phyloP scores from a whole-genome alignment of 768 basidiomycete genomes.

The Coprinellus micaceus region DNA sequence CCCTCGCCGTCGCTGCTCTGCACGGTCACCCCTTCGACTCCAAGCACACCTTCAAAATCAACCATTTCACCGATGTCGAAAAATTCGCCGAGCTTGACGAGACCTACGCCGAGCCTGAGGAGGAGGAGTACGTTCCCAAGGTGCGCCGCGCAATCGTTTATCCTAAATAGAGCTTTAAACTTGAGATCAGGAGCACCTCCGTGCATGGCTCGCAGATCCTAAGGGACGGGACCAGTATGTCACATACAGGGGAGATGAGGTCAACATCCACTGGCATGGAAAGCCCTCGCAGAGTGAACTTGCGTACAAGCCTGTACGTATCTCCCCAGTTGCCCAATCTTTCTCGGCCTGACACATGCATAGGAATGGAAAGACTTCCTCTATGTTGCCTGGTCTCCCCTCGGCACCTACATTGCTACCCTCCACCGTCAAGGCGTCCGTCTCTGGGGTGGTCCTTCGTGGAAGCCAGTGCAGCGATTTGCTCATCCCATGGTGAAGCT shows the following conservation, averaged over 20 bases:
- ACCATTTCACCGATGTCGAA: slow-evolving; percentile 89
- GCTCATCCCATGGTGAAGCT: slow-evolving; percentile 94
- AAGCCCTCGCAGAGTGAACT: slow-evolving; percentile 83
- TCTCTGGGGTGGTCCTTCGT: slow-evolving; percentile 91
- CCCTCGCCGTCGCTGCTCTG: slow-evolving; percentile 60
- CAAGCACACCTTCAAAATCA: slow-evolving; percentile 79
- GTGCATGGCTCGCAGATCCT: slow-evolving; percentile 90
- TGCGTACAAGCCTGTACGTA: slow-evolving; percentile 71
- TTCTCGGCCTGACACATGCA: slow-evolving; percentile 11
- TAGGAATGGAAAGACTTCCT: slow-evolving; percentile 94
- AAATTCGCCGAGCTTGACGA: slow-evolving; percentile 74
- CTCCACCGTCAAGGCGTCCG: slow-evolving; percentile 94
- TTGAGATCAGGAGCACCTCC: slow-evolving; percentile 77
- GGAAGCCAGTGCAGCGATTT: slow-evolving; percentile 85
- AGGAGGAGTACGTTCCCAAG: slow-evolving; percentile 70
- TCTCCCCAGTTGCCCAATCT: slow-evolving; percentile 7
- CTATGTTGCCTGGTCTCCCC: slow-evolving; percentile 95
- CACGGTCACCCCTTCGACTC: slow-evolving; percentile 83
- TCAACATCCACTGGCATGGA: slow-evolving; percentile 89
- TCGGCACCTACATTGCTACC: slow-evolving; percentile 92
- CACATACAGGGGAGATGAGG: slow-evolving; percentile 89
- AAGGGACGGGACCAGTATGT: slow-evolving; percentile 95
- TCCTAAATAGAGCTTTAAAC: not conserved
- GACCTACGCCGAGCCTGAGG: slow-evolving; percentile 69
- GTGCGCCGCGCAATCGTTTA: slow-evolving; percentile 32